Evolutionary conservation across 2,329 filamentous ascomycete species (phyloP), one percentile per base, ranked within the genome.

Genomic region (Colletotrichum caudatum): DNA sequence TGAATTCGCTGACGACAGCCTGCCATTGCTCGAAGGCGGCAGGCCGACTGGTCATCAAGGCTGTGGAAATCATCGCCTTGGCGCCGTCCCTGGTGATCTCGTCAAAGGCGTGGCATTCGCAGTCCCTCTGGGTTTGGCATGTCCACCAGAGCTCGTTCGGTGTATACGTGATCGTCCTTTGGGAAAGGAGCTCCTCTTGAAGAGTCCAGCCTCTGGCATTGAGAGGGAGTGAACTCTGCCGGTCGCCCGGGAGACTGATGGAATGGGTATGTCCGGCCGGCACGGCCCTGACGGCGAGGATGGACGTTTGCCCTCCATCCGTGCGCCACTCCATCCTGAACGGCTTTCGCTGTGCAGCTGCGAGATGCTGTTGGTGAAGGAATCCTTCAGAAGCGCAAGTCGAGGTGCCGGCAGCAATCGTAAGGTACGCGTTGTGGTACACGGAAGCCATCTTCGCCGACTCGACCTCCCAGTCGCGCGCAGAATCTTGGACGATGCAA

Each of bases 381-480:
- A 54, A 54, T 26, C 26, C 26, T 16, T 54, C 51, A 18, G 26
- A 33, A 3, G 26, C 26, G 51, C 26, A 29, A 29, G 26, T 7
- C 3, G 26, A 18, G 16, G 51, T 33, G 26, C 26, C 51, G 1
- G 77, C 77, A 0, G 77, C 73, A 0, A 78, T 16, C 0, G 76
- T 74, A 0, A 78, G 7, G 3, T 75, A 72, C 0, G 77, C 76
- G 0, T 71, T 72, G 26, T 75, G 71, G 23, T 78, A 78, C 0
- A 78, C 77, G 0, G 76, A 74, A 0, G 75, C 74, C 77, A 78
- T 78, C 20, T 75, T 77, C 4, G 77, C 74, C 1, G 75, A 75
- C 46, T 79, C 77, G 0, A 35, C 75, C 59, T 77, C 72, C 76
- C 76, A 78, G 20, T 79, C 78, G 5, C 72, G n/a, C 0, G 4